Conservation (phyloP, 495 filamentous ascomycete species). For the Neurospora tetrasperma region DNA sequence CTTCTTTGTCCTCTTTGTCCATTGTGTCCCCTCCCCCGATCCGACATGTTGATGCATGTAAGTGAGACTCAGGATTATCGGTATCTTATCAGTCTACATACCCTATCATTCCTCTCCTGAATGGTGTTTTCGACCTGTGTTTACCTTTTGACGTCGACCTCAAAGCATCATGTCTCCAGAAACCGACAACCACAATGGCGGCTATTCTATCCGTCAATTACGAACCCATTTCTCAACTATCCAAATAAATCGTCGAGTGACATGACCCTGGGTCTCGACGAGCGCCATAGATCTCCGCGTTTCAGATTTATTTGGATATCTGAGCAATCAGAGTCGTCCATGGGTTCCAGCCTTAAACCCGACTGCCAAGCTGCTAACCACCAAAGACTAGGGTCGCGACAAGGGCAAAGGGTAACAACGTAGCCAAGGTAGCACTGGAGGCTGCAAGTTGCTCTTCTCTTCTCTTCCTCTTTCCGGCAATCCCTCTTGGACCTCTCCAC, state of each 20-base stretch:
- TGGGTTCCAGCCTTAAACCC: slow-evolving; percentile 15
- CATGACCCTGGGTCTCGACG: slow-evolving; percentile 8
- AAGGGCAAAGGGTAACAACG: slow-evolving; percentile 10
- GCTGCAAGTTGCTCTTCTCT: background rate
- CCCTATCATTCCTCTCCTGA: background rate
- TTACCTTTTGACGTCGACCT: slow-evolving; percentile 11
- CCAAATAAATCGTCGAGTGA: slow-evolving; percentile 10
- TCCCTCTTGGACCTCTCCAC: background rate
- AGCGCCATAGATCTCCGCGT: slow-evolving; percentile 27
- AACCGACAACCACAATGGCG: background rate
- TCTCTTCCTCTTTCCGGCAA: background rate
- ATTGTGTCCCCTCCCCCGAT: background rate
- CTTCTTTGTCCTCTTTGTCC: background rate
- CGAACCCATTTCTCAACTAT: slow-evolving; percentile 6
- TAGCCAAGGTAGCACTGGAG: slow-evolving; percentile 5
- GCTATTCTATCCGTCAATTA: slow-evolving; percentile 4
- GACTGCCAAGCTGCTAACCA: background rate
- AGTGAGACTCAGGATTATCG: background rate
- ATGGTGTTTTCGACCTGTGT: slow-evolving; percentile 8
- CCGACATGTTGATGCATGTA: background rate
- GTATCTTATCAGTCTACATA: background rate
- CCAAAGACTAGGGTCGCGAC: background rate
- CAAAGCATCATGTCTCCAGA: slow-evolving; percentile 8
- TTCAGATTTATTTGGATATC: slow-evolving; percentile 32
- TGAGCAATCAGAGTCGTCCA: slow-evolving; percentile 11